Evolutionary conservation across 768 basidiomycete species (phyloP), one percentile per base, ranked within the genome.

Genomic region (Terana coerulea): DNA sequence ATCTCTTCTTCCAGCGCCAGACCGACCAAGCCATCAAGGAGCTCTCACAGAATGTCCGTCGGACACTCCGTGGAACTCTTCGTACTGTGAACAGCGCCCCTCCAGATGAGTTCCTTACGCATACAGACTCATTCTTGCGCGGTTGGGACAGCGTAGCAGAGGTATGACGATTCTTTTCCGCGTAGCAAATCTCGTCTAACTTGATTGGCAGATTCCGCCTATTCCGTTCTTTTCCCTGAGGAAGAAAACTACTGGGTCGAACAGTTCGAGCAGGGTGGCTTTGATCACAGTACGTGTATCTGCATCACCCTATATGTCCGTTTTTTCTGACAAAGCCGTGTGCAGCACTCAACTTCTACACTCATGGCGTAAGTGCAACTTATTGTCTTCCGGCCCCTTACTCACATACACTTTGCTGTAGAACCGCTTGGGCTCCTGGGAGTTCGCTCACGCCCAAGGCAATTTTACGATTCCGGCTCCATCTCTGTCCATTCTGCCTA

Each of bases 171-270:
- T 30, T 6, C 17, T 17, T 17, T 30, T 15, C 29, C 19, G 21
- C 19, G 12, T 7, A 11, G 35, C 46, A 19, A 40, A 24, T 8
- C n/a, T 42, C 21, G 26, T 59, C 31, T 59, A 22, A 24, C 21
- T n/a, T 29, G 5, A 1, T 22, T 42, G 17, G 15, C 42, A 86
- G 81, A 80, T 87, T 30, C 76, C 80, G 1, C 74, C 78, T 0
- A 73, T 86, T 42, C 77, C 80, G 0, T 88, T 82, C 65, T 76
- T 88, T 37, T 74, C 76, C 0, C 59, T 0, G 75, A 76, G 9
- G 83, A 89, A 63, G 87, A 89, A 59, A 78, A 84, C 57, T 88
- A 88, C 59, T 79, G 86, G 52, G 76, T 87, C 0, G 75, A 85
- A 45, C 79, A 83, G 55, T 88, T 79, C 56, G 60, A 61, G 34